Base-by-base conservation (phyloP, 2,329 filamentous ascomycete genomes). In the Eurotiales sp. region DNA sequence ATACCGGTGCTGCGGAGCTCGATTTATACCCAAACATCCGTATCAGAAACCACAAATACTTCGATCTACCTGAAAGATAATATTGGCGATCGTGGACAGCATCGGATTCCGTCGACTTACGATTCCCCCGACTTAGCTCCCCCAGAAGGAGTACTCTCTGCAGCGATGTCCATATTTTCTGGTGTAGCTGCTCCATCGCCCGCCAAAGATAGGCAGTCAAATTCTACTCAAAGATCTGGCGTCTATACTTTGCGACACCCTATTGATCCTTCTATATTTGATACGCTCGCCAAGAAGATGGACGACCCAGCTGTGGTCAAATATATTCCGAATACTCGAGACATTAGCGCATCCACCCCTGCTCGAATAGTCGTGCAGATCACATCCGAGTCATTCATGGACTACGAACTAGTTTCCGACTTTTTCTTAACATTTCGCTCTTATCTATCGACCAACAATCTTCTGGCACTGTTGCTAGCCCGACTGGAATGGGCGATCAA, bases 391-490 rank as follows among this genome's bases (percentile, higher is more conserved):
- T 90, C 84, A 45, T 96, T 97, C 65, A 83, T 99, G 63, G 92
- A 99, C 68, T 99, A 99, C 67, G 92, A 97, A 63, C 79, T 99
- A 4, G 82, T 99, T 4, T 97, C 93, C 1, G 93, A 99, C 68
- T 99, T 99, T 71, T 99, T 99, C 64, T 81, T 99, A 19, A 97
- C 93, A 0, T 99, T 90, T 64, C 88, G 93, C 44, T 82, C 87
- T 3, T 99, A 96, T 64, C 76, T 99, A 53, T 84, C 88, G 11
- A 78, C 87, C 0, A 76, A 78, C 17, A 86, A 92, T 60, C 77
- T 99, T 3, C 78, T 96, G 19, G 83, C 85, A 42, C 90, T 96
- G 77, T 78, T 99, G 14, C 79, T 97, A 56, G 86, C 91, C 2
- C 83, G 93, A 15, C 73, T 99, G 47, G 80, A 85, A 58, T 99